phyloP scores from a whole-genome alignment of 192 early-diverging fungal genomes.

The Coemansia reversa region DNA sequence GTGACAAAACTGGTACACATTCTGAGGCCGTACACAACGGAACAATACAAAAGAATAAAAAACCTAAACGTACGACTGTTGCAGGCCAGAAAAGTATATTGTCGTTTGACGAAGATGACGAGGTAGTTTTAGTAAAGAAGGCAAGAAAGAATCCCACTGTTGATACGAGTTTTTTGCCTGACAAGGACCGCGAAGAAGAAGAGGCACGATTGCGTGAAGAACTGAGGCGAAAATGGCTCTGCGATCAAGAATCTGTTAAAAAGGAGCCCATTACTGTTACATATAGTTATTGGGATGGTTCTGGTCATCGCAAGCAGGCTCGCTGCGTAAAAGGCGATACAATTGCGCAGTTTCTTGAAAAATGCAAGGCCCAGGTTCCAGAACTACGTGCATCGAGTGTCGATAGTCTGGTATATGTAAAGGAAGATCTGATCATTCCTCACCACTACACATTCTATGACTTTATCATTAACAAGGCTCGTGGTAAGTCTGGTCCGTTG shows the following conservation, averaged over 20 bases:
- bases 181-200: conserved; percentile 78
- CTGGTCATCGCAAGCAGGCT: conserved; percentile 85
- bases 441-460: conserved; percentile 92
- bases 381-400: conserved; percentile 77
- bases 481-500: conserved; percentile 94
- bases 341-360: conserved; percentile 82
- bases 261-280: conserved; percentile 81
- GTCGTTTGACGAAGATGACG: conserved; percentile 72
- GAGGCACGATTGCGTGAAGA: conserved; percentile 73
- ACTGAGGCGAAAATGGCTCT: conserved; percentile 79
- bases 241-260: conserved; percentile 81
- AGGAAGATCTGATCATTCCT: conserved; percentile 96
- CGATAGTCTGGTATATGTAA: conserved; percentile 88
- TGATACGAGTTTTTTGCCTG: conserved; percentile 91
- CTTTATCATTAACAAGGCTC: conserved; percentile 90
- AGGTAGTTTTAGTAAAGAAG: conserved; percentile 36
- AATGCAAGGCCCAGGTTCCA: conserved; percentile 76
- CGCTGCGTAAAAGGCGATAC: conserved; percentile 83
- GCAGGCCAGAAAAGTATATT: conserved; percentile 62
- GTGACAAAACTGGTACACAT: background rate
- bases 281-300: conserved; percentile 95
- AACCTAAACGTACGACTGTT: conserved; percentile 61
- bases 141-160: conserved; percentile 83
- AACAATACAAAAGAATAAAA: conserved; percentile 49
- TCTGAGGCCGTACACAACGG: conserved; percentile 7